These are phyloP conservation scores for Oryza brachyantha DNA, from an alignment of 176 grass and related monocot genomes.

Conservation along the genomic window DNA sequence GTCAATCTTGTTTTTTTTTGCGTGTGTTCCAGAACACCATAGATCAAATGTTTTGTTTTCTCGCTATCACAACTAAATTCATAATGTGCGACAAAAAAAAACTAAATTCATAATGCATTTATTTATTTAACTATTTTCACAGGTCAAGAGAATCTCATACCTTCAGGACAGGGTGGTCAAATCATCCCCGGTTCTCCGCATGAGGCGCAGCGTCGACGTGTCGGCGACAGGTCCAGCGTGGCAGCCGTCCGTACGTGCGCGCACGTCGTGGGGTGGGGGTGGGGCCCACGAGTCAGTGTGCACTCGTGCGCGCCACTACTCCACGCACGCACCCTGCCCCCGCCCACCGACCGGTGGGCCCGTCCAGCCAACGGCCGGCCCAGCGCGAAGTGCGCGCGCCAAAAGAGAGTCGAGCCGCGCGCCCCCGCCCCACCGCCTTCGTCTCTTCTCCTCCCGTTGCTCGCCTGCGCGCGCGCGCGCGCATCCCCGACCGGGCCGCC, in stretches of 20 bases:
- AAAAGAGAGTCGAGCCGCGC: neutral
- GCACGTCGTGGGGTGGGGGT: conserved; percentile 29
- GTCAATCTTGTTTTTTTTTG: neutral
- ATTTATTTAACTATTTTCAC: no score
- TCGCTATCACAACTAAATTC: neutral
- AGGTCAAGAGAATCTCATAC: neutral
- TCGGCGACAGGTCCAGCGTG: neutral
- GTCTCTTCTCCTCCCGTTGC: neutral
- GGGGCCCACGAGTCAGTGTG: neutral
- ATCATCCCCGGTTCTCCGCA: neutral
- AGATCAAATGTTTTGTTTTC: neutral
- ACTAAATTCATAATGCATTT: no score
- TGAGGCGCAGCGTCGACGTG: neutral
- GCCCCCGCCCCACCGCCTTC: neutral
- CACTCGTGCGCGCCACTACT: conserved; percentile 30
- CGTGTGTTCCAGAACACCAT: neutral
- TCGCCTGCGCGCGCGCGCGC: neutral
- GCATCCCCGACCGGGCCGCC: neutral
- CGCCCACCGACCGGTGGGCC: neutral
- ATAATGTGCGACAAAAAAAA: no score
- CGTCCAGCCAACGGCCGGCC: neutral
- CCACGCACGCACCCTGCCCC: no score
- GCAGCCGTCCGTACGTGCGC: neutral
- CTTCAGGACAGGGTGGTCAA: neutral
- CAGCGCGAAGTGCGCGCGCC: conserved; percentile 26